phyloP scores from a whole-genome alignment of 2,329 filamentous ascomycete species.

The Cordyceps pruinosa region DNA sequence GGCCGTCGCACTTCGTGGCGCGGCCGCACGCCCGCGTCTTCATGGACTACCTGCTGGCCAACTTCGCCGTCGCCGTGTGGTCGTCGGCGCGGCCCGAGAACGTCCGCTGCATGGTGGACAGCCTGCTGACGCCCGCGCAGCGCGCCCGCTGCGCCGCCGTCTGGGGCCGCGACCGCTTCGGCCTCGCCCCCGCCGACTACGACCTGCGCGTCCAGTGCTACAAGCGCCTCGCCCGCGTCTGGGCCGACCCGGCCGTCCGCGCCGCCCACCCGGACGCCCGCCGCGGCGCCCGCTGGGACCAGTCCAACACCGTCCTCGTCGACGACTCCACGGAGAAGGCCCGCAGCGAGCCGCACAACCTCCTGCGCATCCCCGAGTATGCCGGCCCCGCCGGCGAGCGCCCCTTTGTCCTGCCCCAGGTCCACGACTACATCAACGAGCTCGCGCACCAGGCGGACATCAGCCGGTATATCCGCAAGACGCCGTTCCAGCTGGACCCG shows the following conservation, averaged over 20 bases:
- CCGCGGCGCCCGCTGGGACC: constrained; percentile 54
- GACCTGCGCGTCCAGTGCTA: constrained; percentile 72
- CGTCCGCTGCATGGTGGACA: constrained; percentile 58
- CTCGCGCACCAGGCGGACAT: constrained; percentile 52
- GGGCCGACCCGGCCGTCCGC: constrained; percentile 46
- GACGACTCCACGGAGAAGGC: constrained; percentile 83
- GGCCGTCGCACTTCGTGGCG: constrained; percentile 47
- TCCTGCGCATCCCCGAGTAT: constrained; percentile 77
- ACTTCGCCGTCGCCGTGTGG: constrained; percentile 82
- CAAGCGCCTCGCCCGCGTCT: constrained; percentile 72
- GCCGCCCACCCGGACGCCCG: constrained; percentile 37
- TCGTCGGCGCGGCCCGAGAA: constrained; percentile 75
- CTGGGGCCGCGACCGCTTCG: constrained; percentile 75
- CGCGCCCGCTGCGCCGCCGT: constrained; percentile 53
- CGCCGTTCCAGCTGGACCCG: constrained; percentile 40
- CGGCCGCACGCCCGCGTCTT: constrained; percentile 66
- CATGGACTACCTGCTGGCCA: constrained; percentile 63
- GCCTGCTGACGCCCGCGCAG: constrained; percentile 53
- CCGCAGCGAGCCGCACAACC: constrained; percentile 73
- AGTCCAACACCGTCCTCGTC: constrained; percentile 81
- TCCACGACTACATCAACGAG: constrained; percentile 55
- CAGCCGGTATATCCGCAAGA: constrained; percentile 50
- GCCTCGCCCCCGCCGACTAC: constrained; percentile 59
- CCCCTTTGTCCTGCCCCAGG: constrained; percentile 44
- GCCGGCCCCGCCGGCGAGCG: constrained; percentile 36